Conservation (phyloP, 805 yeast genomes). For the Yamadazyma endophytica region DNA sequence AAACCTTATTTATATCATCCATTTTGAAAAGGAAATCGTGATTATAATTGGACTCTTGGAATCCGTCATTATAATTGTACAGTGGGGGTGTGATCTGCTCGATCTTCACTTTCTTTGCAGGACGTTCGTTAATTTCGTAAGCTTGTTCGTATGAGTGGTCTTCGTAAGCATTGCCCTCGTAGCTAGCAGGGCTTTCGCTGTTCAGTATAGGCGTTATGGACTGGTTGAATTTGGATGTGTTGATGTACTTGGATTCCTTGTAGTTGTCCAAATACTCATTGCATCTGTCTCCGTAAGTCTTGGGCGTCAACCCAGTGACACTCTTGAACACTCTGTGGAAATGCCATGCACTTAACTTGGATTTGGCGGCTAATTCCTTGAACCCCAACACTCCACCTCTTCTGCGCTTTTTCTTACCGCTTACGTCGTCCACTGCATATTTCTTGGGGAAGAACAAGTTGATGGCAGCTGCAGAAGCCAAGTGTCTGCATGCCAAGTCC, state of each 20-base stretch:
- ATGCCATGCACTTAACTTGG: constrained; percentile 86
- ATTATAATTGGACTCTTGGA: too few species aligned
- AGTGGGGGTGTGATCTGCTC: too few species aligned
- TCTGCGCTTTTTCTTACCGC: constrained; percentile 43
- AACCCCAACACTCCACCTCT: constrained; percentile 80
- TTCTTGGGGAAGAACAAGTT: constrained; percentile 25
- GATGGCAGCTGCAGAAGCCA: constrained; percentile 72
- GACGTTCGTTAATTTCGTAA: too few species aligned
- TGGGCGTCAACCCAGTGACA: constrained; percentile 83
- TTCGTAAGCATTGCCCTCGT: too few species aligned
- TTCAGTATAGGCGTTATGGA: constrained; percentile 8
- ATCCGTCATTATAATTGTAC: too few species aligned
- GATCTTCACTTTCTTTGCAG: too few species aligned
- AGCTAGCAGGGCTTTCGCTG: too few species aligned
- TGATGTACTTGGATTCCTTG: constrained; percentile 17
- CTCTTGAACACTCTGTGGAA: constrained; percentile 86
- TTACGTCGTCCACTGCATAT: constrained; percentile 15
- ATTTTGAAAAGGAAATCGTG: too few species aligned
- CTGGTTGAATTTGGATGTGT: constrained; percentile 10
- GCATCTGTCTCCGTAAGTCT: constrained; percentile 83
- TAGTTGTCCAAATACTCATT: constrained; percentile 50
- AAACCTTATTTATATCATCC: too few species aligned
- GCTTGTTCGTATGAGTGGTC: too few species aligned
- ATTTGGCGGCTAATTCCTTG: constrained; percentile 81
- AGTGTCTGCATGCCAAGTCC: constrained; percentile 77